A percentile compares a stretch with the other conserved stretches of the same genome.
phyloP scores from a whole-genome alignment of 2,329 filamentous ascomycete genomes.

The Ceratocystis huliohia region DNA sequence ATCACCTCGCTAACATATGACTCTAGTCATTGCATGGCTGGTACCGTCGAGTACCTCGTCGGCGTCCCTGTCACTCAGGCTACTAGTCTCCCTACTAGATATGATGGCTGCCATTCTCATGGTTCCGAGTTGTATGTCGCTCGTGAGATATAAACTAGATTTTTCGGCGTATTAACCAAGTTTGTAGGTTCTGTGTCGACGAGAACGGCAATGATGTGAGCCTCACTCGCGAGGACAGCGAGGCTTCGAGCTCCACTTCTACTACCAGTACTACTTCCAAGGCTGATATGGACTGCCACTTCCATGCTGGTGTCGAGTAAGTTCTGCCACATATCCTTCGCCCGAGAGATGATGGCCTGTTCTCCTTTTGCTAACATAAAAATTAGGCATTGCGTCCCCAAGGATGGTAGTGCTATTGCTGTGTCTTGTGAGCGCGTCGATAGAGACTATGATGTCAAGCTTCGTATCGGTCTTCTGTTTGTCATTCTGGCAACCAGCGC shows the following conservation, averaged over 20 bases:
- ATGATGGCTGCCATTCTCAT: constrained; percentile 54
- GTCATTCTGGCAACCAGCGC: constrained; percentile 56
- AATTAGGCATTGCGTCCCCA: constrained; percentile 44
- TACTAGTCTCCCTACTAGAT: constrained; percentile 44
- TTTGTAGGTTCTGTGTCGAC: constrained; percentile 48
- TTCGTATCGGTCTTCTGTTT: constrained; percentile 60
- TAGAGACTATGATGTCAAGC: constrained; percentile 51
- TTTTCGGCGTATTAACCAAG: background rate
- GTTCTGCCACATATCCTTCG: constrained; percentile 24
- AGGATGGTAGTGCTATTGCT: constrained; percentile 26
- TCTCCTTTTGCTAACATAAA: constrained; percentile 18
- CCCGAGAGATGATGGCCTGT: too few relatives aligned
- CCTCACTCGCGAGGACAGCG: constrained; percentile 29
- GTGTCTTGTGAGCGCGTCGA: constrained; percentile 35
- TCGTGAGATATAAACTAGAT: background rate
- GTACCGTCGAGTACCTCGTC: constrained; percentile 33
- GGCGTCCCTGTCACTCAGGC: constrained; percentile 41
- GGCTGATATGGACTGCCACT: constrained; percentile 46
- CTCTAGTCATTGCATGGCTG: constrained; percentile 35
- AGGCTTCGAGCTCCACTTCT: constrained; percentile 20
- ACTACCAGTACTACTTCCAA: constrained; percentile 13
- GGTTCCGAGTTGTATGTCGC: constrained; percentile 40
- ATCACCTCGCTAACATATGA: background rate
- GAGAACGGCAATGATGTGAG: constrained; percentile 48
- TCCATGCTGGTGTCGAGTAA: constrained; percentile 63